Percentiles rank a stretch among this genome's conserved stretches.
Conservation (phyloP, 306 rosid genomes). For the Lablab purpureus region DNA sequence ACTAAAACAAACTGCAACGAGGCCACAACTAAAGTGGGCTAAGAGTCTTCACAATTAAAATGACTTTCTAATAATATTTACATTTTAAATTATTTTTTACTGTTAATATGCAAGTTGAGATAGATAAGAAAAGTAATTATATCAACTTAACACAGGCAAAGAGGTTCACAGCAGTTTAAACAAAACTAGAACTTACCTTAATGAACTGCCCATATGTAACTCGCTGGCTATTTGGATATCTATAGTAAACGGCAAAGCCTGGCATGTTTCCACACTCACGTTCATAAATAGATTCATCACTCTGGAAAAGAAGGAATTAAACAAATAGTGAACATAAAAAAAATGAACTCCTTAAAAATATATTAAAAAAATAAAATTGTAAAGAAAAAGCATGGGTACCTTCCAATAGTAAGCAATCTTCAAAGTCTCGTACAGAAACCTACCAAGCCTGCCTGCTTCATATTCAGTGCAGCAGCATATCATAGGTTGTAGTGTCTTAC, state of each 20-base stretch:
- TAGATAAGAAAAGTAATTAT: background rate
- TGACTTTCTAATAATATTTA: no score
- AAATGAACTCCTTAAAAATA: slow-evolving; percentile 10
- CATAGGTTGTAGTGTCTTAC: slow-evolving; percentile 98
- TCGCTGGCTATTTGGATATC: slow-evolving; percentile 93
- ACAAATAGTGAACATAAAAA: background rate
- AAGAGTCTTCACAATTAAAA: no score
- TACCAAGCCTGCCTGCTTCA: slow-evolving; percentile 96
- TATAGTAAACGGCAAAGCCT: slow-evolving; percentile 96
- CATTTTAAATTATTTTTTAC: background rate
- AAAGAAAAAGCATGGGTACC: slow-evolving; percentile 58
- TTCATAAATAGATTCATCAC: slow-evolving; percentile 95
- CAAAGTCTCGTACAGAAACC: slow-evolving; percentile 91
- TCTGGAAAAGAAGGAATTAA: slow-evolving; percentile 57
- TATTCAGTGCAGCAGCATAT: slow-evolving; percentile 99
- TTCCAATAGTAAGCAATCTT: slow-evolving; percentile 97
- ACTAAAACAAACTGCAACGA: no score
- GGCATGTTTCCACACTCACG: slow-evolving; percentile 99
- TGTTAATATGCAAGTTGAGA: slow-evolving; percentile 7
- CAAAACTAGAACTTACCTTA: slow-evolving; percentile 67
- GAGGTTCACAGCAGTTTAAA: slow-evolving; percentile 24
- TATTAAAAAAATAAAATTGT: slow-evolving; percentile 11
- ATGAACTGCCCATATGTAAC: slow-evolving; percentile 94
- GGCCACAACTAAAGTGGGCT: no score
- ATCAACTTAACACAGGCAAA: slow-evolving; percentile 29